Evolutionary conservation across 2,329 filamentous ascomycete genomes (phyloP).

Genomic region (Capronia epimyces): DNA sequence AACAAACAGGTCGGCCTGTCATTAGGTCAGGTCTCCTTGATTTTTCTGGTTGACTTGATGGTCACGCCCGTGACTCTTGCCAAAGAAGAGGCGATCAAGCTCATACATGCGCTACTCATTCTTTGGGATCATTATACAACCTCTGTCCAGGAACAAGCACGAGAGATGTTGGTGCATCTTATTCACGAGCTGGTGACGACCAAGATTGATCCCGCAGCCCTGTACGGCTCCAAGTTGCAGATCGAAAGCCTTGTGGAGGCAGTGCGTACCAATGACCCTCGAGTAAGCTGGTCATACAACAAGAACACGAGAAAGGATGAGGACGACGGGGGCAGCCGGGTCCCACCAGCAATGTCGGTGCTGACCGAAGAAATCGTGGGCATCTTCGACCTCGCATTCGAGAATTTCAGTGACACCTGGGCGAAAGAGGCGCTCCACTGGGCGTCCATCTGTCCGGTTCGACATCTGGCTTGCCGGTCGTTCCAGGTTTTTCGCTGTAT

Average conservation of each 20-base stretch:
- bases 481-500: slow-evolving; percentile 97
- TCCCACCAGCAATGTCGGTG: slow-evolving; percentile 80
- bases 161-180: slow-evolving; percentile 95
- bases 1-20: slow-evolving; percentile 90
- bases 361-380: slow-evolving; percentile 76
- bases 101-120: slow-evolving; percentile 86
- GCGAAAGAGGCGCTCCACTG: slow-evolving; percentile 83
- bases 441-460: slow-evolving; percentile 93
- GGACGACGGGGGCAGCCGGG: slow-evolving; percentile 68
- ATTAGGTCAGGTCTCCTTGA: slow-evolving; percentile 84
- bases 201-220: slow-evolving; percentile 64
- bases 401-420: slow-evolving; percentile 85
- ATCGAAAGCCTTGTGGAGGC: slow-evolving; percentile 86
- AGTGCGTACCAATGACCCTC: slow-evolving; percentile 74
- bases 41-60: slow-evolving; percentile 91
- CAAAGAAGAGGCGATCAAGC: slow-evolving; percentile 72
- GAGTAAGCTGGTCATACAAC: slow-evolving; percentile 90
- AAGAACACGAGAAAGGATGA: slow-evolving; percentile 75
- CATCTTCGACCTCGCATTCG: slow-evolving; percentile 78
- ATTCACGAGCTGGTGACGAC: slow-evolving; percentile 92
- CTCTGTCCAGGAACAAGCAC: slow-evolving; percentile 90
- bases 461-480: slow-evolving; percentile 90
- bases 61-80: slow-evolving; percentile 80
- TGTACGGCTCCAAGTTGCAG: slow-evolving; percentile 61
- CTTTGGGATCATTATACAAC: slow-evolving; percentile 97